phyloP scores from a whole-genome alignment of 495 filamentous ascomycete genomes.

The Oleoguttula mirabilis region DNA sequence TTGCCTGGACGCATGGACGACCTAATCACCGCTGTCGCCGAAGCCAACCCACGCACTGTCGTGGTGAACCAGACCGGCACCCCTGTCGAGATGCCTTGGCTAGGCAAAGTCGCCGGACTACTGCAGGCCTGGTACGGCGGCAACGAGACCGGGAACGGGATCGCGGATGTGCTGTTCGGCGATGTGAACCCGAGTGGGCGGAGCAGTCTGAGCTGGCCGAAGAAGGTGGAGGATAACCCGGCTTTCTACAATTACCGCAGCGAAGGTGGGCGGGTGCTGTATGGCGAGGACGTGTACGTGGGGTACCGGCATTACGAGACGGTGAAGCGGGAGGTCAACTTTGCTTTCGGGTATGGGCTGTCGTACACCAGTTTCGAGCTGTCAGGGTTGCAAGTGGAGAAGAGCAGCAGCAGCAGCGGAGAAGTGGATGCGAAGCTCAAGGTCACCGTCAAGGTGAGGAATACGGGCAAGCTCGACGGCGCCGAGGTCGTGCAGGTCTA shows the following conservation, averaged over 20 bases:
- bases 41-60: constrained; percentile 60
- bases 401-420: constrained; percentile 6
- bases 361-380: constrained; percentile 53
- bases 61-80: constrained; percentile 78
- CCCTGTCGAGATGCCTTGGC: constrained; percentile 80
- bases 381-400: constrained; percentile 32
- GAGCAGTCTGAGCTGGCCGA: constrained; percentile 55
- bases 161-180: constrained; percentile 85
- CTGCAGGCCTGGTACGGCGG: constrained; percentile 56
- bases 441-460: constrained; percentile 46
- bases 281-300: constrained; percentile 70
- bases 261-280: constrained; percentile 62
- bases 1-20: constrained; percentile 67
- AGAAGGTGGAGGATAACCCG: constrained; percentile 57
- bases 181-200: constrained; percentile 66
- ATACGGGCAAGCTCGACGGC: constrained; percentile 42
- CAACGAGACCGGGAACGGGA: constrained; percentile 77
- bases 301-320: constrained; percentile 78
- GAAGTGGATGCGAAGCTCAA: constrained; percentile 33
- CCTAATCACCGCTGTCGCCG: constrained; percentile 55
- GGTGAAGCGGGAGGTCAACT: constrained; percentile 49
- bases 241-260: constrained; percentile 68
- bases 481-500: constrained; percentile 62
- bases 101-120: constrained; percentile 45
- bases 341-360: constrained; percentile 74